These are phyloP conservation scores for Andrographis paniculata DNA, from an alignment of 305 asterid genomes.

Conservation along the genomic window DNA sequence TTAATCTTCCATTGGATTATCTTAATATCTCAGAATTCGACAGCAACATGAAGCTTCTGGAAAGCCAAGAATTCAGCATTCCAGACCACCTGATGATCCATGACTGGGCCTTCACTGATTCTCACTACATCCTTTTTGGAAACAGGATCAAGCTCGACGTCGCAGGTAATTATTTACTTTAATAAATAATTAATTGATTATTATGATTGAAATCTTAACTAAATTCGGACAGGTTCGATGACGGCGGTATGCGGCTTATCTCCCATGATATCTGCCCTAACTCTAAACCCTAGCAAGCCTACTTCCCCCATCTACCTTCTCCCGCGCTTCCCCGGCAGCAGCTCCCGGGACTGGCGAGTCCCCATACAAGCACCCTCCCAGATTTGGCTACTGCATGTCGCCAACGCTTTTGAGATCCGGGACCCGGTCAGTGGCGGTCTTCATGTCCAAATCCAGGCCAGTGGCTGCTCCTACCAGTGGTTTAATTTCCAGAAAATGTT, in stretches of 20 bases:
- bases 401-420: constrained; percentile 63
- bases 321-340: constrained; percentile 38
- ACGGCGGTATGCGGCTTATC: constrained; percentile 80
- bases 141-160: constrained; percentile 86
- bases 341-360: constrained; percentile 58
- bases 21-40: constrained; percentile 80
- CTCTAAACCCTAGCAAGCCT: constrained; percentile 74
- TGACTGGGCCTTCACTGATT: constrained; percentile 93
- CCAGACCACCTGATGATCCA: constrained; percentile 93
- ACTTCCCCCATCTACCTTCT: constrained; percentile 81
- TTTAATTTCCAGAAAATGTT: constrained; percentile 96
- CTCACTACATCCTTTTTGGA: constrained; percentile 72
- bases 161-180: constrained; percentile 40
- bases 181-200: too few relatives aligned
- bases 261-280: constrained; percentile 84
- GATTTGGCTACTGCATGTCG: constrained; percentile 91
- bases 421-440: constrained; percentile 34
- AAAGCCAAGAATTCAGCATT: constrained; percentile 67
- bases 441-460: constrained; percentile 66
- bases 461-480: constrained; percentile 84
- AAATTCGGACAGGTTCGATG: constrained; percentile 58
- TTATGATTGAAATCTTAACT: too few relatives aligned
- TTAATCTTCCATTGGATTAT: too few relatives aligned
- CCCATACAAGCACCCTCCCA: constrained; percentile 91
- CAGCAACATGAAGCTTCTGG: constrained; percentile 51